Evolutionary conservation across 441 rosid genomes (phyloP).

Genomic region (Populus hybrid): DNA sequence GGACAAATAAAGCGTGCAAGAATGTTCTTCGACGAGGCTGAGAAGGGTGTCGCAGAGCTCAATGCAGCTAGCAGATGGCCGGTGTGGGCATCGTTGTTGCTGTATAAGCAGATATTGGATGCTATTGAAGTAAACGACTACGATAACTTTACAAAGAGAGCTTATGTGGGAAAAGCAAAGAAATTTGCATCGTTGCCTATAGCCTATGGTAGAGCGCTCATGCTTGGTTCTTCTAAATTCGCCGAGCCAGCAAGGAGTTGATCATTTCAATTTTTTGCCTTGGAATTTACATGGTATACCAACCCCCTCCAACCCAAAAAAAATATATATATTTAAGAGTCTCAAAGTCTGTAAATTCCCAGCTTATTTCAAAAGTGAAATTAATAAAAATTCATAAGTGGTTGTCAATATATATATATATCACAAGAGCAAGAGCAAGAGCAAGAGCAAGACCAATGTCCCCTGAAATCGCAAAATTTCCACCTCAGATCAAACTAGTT

Average conservation of each 20-base stretch:
- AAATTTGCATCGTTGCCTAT: conserved; percentile 35
- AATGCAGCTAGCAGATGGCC: conserved; percentile 52
- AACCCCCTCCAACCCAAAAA: not conserved
- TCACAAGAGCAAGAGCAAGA: too few relatives aligned
- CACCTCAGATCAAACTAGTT: not conserved
- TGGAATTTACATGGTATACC: not conserved
- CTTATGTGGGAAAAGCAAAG: conserved; percentile 41
- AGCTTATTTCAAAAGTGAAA: not conserved
- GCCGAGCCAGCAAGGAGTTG: not conserved
- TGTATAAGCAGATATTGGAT: conserved; percentile 42
- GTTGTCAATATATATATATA: too few relatives aligned
- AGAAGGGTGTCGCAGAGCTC: conserved; percentile 45
- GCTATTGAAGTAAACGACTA: conserved; percentile 45
- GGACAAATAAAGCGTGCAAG: conserved; percentile 47
- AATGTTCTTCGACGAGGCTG: conserved; percentile 45
- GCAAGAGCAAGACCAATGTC: not conserved
- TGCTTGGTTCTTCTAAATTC: conserved; percentile 13
- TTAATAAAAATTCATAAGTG: not conserved
- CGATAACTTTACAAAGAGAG: conserved; percentile 40
- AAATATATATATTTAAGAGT: not conserved
- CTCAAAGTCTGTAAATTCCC: conserved; percentile 4
- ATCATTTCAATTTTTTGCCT: not conserved
- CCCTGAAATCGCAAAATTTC: too few relatives aligned
- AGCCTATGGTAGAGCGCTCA: conserved; percentile 34
- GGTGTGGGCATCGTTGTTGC: conserved; percentile 43